phyloP scores from a whole-genome alignment of 495 filamentous ascomycete species.

The Saxophila tyrrhenica region DNA sequence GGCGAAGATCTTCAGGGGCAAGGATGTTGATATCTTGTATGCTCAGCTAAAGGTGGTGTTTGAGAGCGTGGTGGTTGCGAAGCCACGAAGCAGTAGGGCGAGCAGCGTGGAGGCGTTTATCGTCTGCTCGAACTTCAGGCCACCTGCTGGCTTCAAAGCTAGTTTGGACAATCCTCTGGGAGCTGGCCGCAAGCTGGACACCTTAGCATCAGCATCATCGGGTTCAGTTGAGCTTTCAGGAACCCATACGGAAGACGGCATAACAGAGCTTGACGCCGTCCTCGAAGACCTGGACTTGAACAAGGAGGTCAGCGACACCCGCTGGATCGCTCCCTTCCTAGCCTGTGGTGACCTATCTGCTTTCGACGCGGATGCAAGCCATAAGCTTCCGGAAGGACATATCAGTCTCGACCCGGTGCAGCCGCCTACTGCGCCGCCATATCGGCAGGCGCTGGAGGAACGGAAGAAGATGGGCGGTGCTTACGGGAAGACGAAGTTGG shows the following conservation, averaged over 20 bases:
- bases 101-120: constrained; percentile 96
- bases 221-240: constrained; percentile 23
- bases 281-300: constrained; percentile 30
- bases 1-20: constrained; percentile 91
- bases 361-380: constrained; percentile 90
- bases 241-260: constrained; percentile 36
- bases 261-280: constrained; percentile 47
- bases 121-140: constrained; percentile 77
- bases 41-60: constrained; percentile 88
- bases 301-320: constrained; percentile 25
- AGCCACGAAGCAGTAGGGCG: constrained; percentile 81
- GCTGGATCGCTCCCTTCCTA: constrained; percentile 89
- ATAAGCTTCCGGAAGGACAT: constrained; percentile 65
- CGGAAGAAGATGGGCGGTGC: constrained; percentile 63
- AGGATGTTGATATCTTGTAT: constrained; percentile 85
- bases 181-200: constrained; percentile 39
- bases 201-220: background rate
- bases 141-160: constrained; percentile 45
- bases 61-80: constrained; percentile 74
- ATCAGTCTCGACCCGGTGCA: constrained; percentile 86
- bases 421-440: constrained; percentile 89
- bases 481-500: constrained; percentile 63
- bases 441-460: constrained; percentile 80
- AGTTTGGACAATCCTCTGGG: constrained; percentile 58
- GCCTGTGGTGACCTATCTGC: constrained; percentile 92